Percentiles rank a stretch among this genome's conserved stretches.
phyloP scores from a whole-genome alignment of 169 alveolate genomes.

The Plasmodium yoelii region DNA sequence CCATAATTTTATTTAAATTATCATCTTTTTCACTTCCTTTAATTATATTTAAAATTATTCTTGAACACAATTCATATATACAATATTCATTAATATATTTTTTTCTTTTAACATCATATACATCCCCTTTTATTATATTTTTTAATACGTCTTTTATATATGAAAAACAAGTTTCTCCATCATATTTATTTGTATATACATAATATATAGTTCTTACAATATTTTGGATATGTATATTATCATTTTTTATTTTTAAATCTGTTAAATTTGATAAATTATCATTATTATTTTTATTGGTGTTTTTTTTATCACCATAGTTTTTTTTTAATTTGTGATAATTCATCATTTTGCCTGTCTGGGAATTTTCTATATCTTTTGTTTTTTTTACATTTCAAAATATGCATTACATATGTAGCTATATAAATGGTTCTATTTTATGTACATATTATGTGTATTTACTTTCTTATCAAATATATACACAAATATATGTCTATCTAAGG shows the following conservation, averaged over 20 bases:
- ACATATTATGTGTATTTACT: too few relatives aligned
- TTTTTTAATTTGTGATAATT: conserved; percentile 31
- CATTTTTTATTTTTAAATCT: conserved; percentile 46
- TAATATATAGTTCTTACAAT: conserved; percentile 63
- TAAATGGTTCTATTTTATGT: too few relatives aligned
- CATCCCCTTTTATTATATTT: conserved; percentile 65
- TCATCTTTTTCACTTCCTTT: conserved; percentile 55
- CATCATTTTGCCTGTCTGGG: conserved; percentile 8
- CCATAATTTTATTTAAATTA: conserved; percentile 63
- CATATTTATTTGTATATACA: conserved; percentile 66
- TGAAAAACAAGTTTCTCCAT: conserved; percentile 67
- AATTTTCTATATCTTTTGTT: neutral
- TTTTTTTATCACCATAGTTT: conserved; percentile 12
- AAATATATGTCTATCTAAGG: too few relatives aligned
- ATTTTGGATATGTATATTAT: conserved; percentile 70
- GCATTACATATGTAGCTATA: too few relatives aligned
- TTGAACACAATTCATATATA: conserved; percentile 54
- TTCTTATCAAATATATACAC: too few relatives aligned
- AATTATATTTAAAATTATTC: conserved; percentile 40
- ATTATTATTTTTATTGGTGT: neutral
- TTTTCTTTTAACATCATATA: conserved; percentile 48
- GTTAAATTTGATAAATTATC: conserved; percentile 16
- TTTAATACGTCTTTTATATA: conserved; percentile 66
- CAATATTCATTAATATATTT: conserved; percentile 46
- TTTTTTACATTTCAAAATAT: too few relatives aligned